Evolutionary conservation across 2,329 filamentous ascomycete species (phyloP), one percentile per base, ranked within the genome.

Genomic region (Thermothelomyces thermophilus): DNA sequence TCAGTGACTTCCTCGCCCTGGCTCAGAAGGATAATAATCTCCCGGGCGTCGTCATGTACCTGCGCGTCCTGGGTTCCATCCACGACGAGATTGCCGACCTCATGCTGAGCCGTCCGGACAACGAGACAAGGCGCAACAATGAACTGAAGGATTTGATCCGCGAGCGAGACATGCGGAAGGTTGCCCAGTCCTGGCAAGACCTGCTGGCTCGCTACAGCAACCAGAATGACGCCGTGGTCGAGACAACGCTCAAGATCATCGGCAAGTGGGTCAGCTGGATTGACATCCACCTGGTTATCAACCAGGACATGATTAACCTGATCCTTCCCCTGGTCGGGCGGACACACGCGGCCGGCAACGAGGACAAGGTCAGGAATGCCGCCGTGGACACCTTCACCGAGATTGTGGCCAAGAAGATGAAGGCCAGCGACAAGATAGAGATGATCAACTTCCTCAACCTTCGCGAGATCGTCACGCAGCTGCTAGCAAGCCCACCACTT

Each of bases 261-360:
- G 90, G 89, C 33, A 93, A 91, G 66, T 98, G 93, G 91, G 90
- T 95, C 53, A 94, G 90, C 76, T 98, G 93, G 93, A 95, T 94
- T 63, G 93, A 97, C 64, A 97, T 98, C 61, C 87, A 86, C 44
- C 75, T 98, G 50, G 83, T 98, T 39, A 88, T 98, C 61, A 95
- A 94, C 67, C 82, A 90, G 64, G 80, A 84, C 47, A 93, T 95
- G 78, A 81, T 97, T 62, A 83, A 79, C 63, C 78, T 90, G 42
- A 76, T 98, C 52, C 84, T 96, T 62, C 86, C 93, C 57, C 80
- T 97, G 56, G 85, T 95, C 49, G 88, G 87, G n/a, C 86, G 84
- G 67, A 74, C 82, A 63, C 77, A 82, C 65, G 64, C 76, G 56
- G 69, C 75, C 61, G 70, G 80, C 62, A 67, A 77, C 64, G 74